phyloP scores from a whole-genome alignment of 768 basidiomycete species.

The Mycena vitilis region DNA sequence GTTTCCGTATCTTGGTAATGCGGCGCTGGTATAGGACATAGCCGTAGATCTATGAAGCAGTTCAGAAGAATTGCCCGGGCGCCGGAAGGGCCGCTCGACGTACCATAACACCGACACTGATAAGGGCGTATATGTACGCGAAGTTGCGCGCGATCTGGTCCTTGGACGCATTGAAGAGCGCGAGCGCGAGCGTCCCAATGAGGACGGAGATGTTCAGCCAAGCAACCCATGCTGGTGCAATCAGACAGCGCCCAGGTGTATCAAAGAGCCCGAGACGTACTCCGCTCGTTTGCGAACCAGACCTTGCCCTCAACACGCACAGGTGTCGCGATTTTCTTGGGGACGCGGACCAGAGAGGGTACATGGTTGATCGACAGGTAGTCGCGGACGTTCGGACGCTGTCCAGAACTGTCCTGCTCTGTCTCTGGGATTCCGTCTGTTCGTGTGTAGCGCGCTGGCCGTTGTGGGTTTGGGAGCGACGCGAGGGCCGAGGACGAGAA shows the following conservation, averaged over 20 bases:
- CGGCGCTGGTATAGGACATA: conserved; percentile 89
- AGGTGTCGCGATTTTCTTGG: conserved; percentile 84
- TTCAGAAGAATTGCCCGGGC: not conserved
- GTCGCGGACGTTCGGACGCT: conserved; percentile 73
- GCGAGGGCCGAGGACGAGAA: conserved; percentile 76
- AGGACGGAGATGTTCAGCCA: conserved; percentile 91
- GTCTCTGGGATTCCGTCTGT: conserved; percentile 81
- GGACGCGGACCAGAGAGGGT: conserved; percentile 75
- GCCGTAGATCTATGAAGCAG: conserved; percentile 75
- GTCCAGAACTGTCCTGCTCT: conserved; percentile 58
- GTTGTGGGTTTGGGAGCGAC: conserved; percentile 54
- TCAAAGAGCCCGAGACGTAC: conserved; percentile 53
- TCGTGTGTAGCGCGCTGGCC: conserved; percentile 69
- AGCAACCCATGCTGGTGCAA: conserved; percentile 82
- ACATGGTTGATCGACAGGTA: conserved; percentile 79
- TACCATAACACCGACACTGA: conserved; percentile 80
- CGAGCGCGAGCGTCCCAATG: conserved; percentile 85
- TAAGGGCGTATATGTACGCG: conserved; percentile 83
- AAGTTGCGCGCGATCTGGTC: conserved; percentile 80
- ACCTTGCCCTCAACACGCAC: conserved; percentile 95
- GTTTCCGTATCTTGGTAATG: conserved; percentile 88
- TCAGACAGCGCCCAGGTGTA: not conserved
- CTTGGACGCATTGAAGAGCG: conserved; percentile 88
- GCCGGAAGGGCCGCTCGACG: conserved; percentile 31
- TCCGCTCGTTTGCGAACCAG: conserved; percentile 97